A percentile compares a stretch with the other conserved stretches of the same genome.
Conservation (phyloP, 2,329 filamentous ascomycete genomes). For the Colletotrichum magnum region DNA sequence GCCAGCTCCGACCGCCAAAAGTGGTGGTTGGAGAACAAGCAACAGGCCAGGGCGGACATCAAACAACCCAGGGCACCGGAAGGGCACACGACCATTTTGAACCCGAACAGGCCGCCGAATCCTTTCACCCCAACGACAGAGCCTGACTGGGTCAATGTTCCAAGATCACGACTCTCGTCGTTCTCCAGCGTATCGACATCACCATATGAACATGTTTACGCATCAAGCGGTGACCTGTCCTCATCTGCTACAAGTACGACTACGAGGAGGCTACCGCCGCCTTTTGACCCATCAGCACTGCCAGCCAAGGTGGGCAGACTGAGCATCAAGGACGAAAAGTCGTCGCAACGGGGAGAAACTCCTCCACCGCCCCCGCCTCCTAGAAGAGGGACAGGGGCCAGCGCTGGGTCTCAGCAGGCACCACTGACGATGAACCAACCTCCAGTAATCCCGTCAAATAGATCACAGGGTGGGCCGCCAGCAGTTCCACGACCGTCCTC, state of each 20-base stretch:
- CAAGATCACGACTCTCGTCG: slow-evolving; percentile 67
- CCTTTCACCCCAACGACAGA: slow-evolving; percentile 83
- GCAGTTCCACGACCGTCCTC: slow-evolving; percentile 51
- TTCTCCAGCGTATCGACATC: slow-evolving; percentile 72
- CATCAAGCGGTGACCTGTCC: slow-evolving; percentile 60
- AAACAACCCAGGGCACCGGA: slow-evolving; percentile 70
- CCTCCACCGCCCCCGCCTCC: slow-evolving; percentile 63
- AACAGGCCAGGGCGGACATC: slow-evolving; percentile 81
- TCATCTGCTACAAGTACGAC: slow-evolving; percentile 60
- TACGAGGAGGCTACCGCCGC: slow-evolving; percentile 66
- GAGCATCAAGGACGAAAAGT: slow-evolving; percentile 58
- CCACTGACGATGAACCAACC: slow-evolving; percentile 28
- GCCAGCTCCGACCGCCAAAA: slow-evolving; percentile 78
- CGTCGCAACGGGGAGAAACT: slow-evolving; percentile 49
- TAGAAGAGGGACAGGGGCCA: slow-evolving; percentile 53
- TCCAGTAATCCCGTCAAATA: slow-evolving; percentile 34
- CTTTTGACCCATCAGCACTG: slow-evolving; percentile 62
- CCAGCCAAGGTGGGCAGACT: slow-evolving; percentile 62
- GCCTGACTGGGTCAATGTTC: slow-evolving; percentile 85
- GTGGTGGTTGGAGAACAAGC: slow-evolving; percentile 79
- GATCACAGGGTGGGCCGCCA: slow-evolving; percentile 43
- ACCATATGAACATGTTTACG: slow-evolving; percentile 70
- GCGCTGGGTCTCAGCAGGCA: slow-evolving; percentile 20
- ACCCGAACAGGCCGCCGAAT: slow-evolving; percentile 82
- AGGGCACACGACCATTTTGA: slow-evolving; percentile 73